Evolutionary conservation across 2,329 filamentous ascomycete species (phyloP).

Genomic region (Lizonia empirigonia): DNA sequence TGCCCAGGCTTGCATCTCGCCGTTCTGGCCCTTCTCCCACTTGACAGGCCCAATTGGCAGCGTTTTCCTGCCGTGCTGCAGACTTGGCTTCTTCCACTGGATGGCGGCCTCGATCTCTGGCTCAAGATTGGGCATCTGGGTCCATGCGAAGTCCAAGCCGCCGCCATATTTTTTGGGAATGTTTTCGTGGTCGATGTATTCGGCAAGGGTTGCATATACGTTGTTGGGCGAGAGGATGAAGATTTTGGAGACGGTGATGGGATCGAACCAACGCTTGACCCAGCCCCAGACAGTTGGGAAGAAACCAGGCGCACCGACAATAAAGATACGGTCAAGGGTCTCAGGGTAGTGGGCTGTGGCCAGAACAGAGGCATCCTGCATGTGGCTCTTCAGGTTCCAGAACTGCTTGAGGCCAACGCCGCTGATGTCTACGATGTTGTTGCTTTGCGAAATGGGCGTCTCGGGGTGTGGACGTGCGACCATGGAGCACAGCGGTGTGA

Average conservation of each 20-base stretch:
- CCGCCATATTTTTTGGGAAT: conserved; percentile 92
- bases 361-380: conserved; percentile 88
- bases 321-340: conserved; percentile 83
- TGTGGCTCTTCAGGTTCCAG: conserved; percentile 91
- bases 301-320: conserved; percentile 88
- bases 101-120: conserved; percentile 50
- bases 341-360: conserved; percentile 96
- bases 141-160: conserved; percentile 80
- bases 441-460: conserved; percentile 89
- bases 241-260: conserved; percentile 88
- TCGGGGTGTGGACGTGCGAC: conserved; percentile 74
- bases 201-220: conserved; percentile 75
- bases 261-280: conserved; percentile 92
- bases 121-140: conserved; percentile 76
- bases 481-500: conserved; percentile 81
- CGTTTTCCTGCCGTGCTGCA: conserved; percentile 46
- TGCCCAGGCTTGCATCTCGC: conserved; percentile 53
- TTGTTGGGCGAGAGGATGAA: conserved; percentile 80
- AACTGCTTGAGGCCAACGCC: conserved; percentile 90
- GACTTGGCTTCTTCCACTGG: conserved; percentile 48
- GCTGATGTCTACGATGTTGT: conserved; percentile 92
- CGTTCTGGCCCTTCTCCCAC: conserved; percentile 52
- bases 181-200: conserved; percentile 80
- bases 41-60: conserved; percentile 56
- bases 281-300: conserved; percentile 94